Evolutionary conservation across 2,329 filamentous ascomycete species (phyloP).

Genomic region (Orbilia quercus): DNA sequence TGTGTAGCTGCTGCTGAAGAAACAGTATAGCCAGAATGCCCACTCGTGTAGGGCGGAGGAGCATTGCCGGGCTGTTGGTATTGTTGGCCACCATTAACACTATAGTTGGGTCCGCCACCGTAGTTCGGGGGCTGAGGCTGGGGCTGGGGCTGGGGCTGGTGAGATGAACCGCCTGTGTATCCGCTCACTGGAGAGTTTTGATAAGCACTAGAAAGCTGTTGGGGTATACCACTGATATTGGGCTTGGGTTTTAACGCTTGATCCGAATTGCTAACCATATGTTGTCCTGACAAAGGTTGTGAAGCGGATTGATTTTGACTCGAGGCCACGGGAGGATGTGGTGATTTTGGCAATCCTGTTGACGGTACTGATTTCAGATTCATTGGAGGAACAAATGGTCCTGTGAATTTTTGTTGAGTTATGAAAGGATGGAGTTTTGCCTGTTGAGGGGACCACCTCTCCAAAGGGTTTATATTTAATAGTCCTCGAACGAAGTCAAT

Average conservation of each 20-base stretch:
- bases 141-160: conserved; percentile 38
- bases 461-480: conserved; percentile 92
- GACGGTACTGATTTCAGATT: conserved; percentile 85
- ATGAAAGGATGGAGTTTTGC: conserved; percentile 98
- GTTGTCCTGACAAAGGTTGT: conserved; percentile 82
- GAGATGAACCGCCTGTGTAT: conserved; percentile 20
- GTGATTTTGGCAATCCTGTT: conserved; percentile 70
- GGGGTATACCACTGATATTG: conserved; percentile 56
- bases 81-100: conserved; percentile 60
- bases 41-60: conserved; percentile 36
- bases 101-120: conserved; percentile 52
- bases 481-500: conserved; percentile 97
- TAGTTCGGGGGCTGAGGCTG: conserved; percentile 34
- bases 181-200: conserved; percentile 53
- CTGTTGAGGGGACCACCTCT: conserved; percentile 97
- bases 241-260: conserved; percentile 83
- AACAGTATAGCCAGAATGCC: conserved; percentile 35
- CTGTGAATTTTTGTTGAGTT: conserved; percentile 96
- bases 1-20: conserved; percentile 11
- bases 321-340: conserved; percentile 57
- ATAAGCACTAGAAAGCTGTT: conserved; percentile 35
- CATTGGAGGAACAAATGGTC: conserved; percentile 96
- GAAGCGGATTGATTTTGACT: conserved; percentile 67
- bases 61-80: conserved; percentile 57
- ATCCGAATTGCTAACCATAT: conserved; percentile 53